Base-by-base conservation (phyloP, 805 yeast species). In the Middelhovenomyces tepae region DNA sequence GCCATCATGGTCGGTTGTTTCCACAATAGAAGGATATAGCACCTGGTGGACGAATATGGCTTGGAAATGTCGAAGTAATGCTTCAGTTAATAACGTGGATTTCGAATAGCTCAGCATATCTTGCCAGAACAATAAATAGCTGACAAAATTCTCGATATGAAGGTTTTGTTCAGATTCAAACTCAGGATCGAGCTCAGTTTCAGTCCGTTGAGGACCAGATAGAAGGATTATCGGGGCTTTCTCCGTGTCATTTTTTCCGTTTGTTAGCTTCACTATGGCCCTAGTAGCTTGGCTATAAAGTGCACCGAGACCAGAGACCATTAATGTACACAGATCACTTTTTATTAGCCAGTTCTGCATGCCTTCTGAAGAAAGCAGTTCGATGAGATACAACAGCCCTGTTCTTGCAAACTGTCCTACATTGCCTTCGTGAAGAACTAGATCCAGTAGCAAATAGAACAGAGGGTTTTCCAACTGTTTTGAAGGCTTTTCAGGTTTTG, bases 271-370 rank as follows among this genome's bases (percentile, higher is more conserved):
- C n/a, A n/a, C n/a, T n/a, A n/a, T n/a, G n/a, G n/a, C n/a, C 35
- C 48, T 26, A 27, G 40, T 43, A 4, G 44, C 28, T 22, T 46
- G 50, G 18, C 46, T 43, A 23, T 44, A 46, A 13, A 52, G 27
- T 3, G 57, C 57, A 4, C 54, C 51, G n/a, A 53, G 36, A 3
- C 56, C 53, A 5, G 56, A 51, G 2, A 51, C 53, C 36, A 53
- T 35, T 16, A 53, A 37, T 5, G 54, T 46, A 9, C 48, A 45
- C 25, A 50, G 40, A 32, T 52, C 54, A 21, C 53, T 40, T 5
- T 36, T 31, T 7, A 48, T 11, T 8, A 48, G 35, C 57, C 56
- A 51, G 6, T 28, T 20, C 25, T 43, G 53, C 6, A 51, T 36
- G 16, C 34, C 32, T 8, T 43, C 36, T 4, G 39, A 39, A 5